Conservation (phyloP, 805 yeast genomes). For the Wickerhamomyces pijperi region DNA sequence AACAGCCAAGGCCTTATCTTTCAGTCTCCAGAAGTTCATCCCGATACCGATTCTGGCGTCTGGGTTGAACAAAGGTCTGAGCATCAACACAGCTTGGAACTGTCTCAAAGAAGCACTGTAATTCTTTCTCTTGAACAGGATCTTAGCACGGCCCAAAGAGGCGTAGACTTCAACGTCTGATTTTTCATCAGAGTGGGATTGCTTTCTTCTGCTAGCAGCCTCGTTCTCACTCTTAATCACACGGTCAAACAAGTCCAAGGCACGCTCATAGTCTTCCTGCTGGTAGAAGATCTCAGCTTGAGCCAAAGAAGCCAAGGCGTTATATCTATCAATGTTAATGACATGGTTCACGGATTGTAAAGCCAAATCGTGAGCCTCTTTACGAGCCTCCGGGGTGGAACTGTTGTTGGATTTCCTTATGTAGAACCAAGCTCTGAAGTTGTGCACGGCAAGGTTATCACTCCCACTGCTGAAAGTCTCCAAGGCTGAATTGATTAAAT, state of each 20-base stretch:
- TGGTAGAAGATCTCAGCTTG: conserved; percentile 55
- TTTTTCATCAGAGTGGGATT: conserved; percentile 15
- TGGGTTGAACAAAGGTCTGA: conserved; percentile 71
- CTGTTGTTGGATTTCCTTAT: conserved; percentile 25
- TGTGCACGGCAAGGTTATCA: conserved; percentile 34
- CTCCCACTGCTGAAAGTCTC: conserved; percentile 7
- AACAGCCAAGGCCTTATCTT: conserved; percentile 66
- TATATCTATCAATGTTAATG: conserved; percentile 22
- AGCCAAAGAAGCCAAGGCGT: conserved; percentile 45
- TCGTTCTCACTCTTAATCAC: conserved; percentile 29
- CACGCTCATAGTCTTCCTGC: conserved; percentile 56
- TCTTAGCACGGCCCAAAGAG: conserved; percentile 73
- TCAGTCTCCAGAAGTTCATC: conserved; percentile 82
- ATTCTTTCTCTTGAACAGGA: conserved; percentile 60
- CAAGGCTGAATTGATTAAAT: conserved; percentile 7
- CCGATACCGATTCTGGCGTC: conserved; percentile 96
- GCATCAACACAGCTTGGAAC: conserved; percentile 71
- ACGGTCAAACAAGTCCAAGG: conserved; percentile 56
- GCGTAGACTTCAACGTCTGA: conserved; percentile 61
- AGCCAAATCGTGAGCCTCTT: conserved; percentile 33
- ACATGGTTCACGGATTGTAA: conserved; percentile 2
- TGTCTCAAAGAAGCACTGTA: conserved; percentile 64
- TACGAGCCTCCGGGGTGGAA: conserved; percentile 18
- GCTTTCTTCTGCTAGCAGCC: neutral
- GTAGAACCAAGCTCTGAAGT: conserved; percentile 66